Percentiles rank a stretch among this genome's conserved stretches.
Evolutionary conservation across 805 yeast genomes (phyloP).

Genomic region (Saturnispora halmiae): DNA sequence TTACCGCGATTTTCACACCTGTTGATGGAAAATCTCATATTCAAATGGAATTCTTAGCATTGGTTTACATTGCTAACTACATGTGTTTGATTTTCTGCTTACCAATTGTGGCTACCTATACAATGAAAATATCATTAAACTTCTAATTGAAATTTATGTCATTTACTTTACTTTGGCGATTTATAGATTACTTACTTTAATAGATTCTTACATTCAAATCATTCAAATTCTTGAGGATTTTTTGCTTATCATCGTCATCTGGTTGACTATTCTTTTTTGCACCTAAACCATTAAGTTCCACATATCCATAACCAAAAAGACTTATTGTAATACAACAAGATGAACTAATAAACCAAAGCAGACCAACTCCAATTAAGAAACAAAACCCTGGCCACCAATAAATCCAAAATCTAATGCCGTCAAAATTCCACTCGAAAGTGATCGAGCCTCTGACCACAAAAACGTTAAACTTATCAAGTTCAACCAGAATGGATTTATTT

Average conservation of each 20-base stretch:
- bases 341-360: constrained; percentile 11
- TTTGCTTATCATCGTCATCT: neutral
- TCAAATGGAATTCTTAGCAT: constrained; percentile 82
- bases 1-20: constrained; percentile 83
- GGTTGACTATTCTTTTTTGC: neutral
- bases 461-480: constrained; percentile 10
- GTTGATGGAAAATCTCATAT: constrained; percentile 40
- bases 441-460: constrained; percentile 10
- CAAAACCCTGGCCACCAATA: constrained; percentile 18
- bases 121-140: constrained; percentile 43
- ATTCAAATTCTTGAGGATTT: constrained; percentile 5
- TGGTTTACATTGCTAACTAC: constrained; percentile 68
- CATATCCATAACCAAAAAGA: constrained; percentile 8
- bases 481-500: constrained; percentile 11
- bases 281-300: neutral
- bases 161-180: no score
- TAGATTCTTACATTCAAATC: constrained; percentile 6
- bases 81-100: constrained; percentile 55
- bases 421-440: constrained; percentile 12
- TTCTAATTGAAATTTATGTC: constrained; percentile 16
- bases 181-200: neutral
- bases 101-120: constrained; percentile 68
- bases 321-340: constrained; percentile 9
- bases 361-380: constrained; percentile 11
- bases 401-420: constrained; percentile 14